Conservation (phyloP, 1,139 yeast species). For the Yamadazyma diddensiae region DNA sequence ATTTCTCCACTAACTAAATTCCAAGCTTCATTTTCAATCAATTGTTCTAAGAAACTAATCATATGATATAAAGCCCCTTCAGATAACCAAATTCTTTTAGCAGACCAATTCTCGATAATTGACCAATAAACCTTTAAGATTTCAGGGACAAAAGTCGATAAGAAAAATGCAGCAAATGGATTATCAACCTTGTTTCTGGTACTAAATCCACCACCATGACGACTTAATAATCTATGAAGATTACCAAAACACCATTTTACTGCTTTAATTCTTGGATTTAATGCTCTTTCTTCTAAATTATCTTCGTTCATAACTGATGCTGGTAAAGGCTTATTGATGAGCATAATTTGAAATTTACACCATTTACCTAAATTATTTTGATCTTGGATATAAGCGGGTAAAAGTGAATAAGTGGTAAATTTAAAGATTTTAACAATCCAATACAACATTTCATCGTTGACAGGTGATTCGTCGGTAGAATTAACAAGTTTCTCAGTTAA, state of each 20-base stretch:
- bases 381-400: slow-evolving; percentile 58
- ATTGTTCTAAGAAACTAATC: slow-evolving; percentile 62
- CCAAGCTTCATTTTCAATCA: slow-evolving; percentile 56
- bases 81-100: slow-evolving; percentile 56
- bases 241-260: slow-evolving; percentile 77
- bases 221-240: slow-evolving; percentile 54
- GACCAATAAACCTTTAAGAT: slow-evolving; percentile 59
- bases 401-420: slow-evolving; percentile 52
- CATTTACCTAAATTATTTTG: slow-evolving; percentile 54
- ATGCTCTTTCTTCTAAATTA: slow-evolving; percentile 27
- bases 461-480: slow-evolving; percentile 17
- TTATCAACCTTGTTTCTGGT: slow-evolving; percentile 33
- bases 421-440: slow-evolving; percentile 64
- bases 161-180: slow-evolving; percentile 46
- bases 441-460: slow-evolving; percentile 57
- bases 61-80: slow-evolving; percentile 60
- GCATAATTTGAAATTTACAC: slow-evolving; percentile 58
- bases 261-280: slow-evolving; percentile 54
- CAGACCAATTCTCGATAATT: slow-evolving; percentile 58
- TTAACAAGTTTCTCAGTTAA: slow-evolving; percentile 41
- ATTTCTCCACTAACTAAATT: slow-evolving; percentile 52
- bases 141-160: slow-evolving; percentile 56
- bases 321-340: slow-evolving; percentile 47
- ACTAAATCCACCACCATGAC: slow-evolving; percentile 50
- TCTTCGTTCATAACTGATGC: slow-evolving; percentile 36